Percentiles rank a stretch among this genome's conserved stretches.
Evolutionary conservation across 2,329 filamentous ascomycete species (phyloP).

Genomic region (Talaromyces islandicus): DNA sequence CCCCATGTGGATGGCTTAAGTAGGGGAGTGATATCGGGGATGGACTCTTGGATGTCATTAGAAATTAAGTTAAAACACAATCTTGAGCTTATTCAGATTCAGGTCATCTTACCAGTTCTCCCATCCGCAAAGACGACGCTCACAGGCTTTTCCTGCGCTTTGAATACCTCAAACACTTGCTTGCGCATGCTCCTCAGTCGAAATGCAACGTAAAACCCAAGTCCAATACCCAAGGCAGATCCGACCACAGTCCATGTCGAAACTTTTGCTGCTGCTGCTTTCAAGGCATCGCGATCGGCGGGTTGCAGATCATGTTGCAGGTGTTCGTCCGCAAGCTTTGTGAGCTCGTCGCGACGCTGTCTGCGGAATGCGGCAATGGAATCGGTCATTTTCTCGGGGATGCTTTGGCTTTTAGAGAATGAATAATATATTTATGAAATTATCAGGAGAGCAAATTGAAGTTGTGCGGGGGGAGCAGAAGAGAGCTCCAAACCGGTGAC

Average conservation of each 20-base stretch:
- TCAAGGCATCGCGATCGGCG: slow-evolving; percentile 54
- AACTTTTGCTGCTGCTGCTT: slow-evolving; percentile 51
- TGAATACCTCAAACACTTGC: slow-evolving; percentile 58
- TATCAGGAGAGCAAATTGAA: neutral
- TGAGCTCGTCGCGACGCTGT: slow-evolving; percentile 45
- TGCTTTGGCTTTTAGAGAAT: neutral
- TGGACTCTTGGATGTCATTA: slow-evolving; percentile 41
- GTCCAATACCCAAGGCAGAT: slow-evolving; percentile 53
- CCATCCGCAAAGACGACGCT: slow-evolving; percentile 59
- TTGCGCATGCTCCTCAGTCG: slow-evolving; percentile 51
- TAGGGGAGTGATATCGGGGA: slow-evolving; percentile 56
- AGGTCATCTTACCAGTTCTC: slow-evolving; percentile 43
- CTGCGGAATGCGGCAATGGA: slow-evolving; percentile 45
- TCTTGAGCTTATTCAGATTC: neutral
- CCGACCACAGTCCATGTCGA: slow-evolving; percentile 52
- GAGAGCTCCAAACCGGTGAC: neutral
- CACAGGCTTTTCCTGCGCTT: slow-evolving; percentile 55
- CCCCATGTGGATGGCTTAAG: slow-evolving; percentile 53
- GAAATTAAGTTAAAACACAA: neutral
- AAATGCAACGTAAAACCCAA: slow-evolving; percentile 54
- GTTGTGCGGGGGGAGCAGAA: neutral
- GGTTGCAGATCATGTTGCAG: slow-evolving; percentile 53
- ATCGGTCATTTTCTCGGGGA: slow-evolving; percentile 24
- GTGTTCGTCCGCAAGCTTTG: slow-evolving; percentile 52
- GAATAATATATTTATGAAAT: neutral